Base-by-base conservation (phyloP, 2,329 filamentous ascomycete genomes). In the Hymenoscyphus salicellus region DNA sequence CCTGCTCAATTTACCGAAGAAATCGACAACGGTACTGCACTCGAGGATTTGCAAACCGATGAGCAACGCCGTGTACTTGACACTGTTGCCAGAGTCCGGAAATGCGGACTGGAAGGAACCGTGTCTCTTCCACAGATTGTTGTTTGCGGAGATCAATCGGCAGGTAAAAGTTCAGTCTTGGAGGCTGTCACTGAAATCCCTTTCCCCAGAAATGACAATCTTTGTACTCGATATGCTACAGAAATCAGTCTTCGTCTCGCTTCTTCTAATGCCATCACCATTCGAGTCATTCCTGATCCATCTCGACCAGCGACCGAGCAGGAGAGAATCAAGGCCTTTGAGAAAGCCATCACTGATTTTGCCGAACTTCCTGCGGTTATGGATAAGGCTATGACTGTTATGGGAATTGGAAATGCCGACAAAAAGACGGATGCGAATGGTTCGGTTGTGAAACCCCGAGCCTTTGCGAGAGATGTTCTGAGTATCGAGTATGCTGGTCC, bases 81-180 rank as follows among this genome's bases (percentile, higher is more conserved):
- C 67, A 81, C 84, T 58, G 80, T 87, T 63, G 82, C 84, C 65
- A 81, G 81, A 62, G 78, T 87, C n/a, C 80, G 82, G 72, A 79
- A 83, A 74, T 76, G 79, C 66, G 78, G 84, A 72, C 74, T 84
- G 73, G 77, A 84, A 71, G 81, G 82, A 72, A 77, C 83, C 69
- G 80, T 74, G 0, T 69, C 81, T 57, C 78, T 87, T 0, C 85
- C 84, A 0, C 85, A 89, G 71, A 84, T 89, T 41, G 85, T 88
- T 57, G 85, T 88, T 28, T 86, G 86, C 38, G 86, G 86, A 33
- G 85, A 88, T 72, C 85, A 88, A 74, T 87, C 84, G 1, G 83
- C 84, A 5, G 86, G 86, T 23, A 89, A 89, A 74, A 86, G 83
- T 69, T 88, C 85, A 4, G 84, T 87, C 1, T 80, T 89, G 1